Evolutionary conservation across 2,329 filamentous ascomycete species (phyloP).

Genomic region (Clarireedia monteithiana): DNA sequence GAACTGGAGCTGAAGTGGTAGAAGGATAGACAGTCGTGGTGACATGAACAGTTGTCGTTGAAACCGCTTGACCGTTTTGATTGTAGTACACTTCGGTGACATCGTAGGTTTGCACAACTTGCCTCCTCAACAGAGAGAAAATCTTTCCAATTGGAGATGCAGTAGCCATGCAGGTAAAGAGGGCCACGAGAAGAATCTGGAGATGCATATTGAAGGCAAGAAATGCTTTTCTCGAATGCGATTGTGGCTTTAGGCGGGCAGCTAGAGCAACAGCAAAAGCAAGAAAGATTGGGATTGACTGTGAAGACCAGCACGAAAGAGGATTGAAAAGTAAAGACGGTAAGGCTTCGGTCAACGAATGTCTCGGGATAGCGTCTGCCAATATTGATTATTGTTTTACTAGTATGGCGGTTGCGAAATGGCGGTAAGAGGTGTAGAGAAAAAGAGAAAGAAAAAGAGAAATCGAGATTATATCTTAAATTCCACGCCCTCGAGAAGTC

Average conservation of each 20-base stretch:
- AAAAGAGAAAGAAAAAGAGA: background rate
- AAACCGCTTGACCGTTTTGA: constrained; percentile 1
- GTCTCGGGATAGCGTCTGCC: background rate
- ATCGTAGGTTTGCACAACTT: constrained; percentile 6
- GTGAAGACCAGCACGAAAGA: background rate
- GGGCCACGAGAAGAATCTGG: background rate
- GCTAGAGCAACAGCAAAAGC: background rate
- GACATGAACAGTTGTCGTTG: constrained; percentile 2
- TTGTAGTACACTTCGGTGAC: constrained; percentile 6
- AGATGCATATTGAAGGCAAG: constrained; percentile 1
- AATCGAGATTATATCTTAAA: background rate
- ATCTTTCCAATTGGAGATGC: constrained; percentile 5
- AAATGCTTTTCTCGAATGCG: background rate
- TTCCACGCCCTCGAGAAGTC: background rate
- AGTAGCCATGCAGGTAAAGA: constrained; percentile 3
- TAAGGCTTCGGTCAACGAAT: background rate
- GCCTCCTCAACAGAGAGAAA: background rate
- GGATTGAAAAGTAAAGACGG: background rate
- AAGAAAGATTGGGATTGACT: background rate
- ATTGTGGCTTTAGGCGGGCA: background rate
- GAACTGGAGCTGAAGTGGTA: constrained; percentile 5
- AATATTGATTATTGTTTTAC: background rate
- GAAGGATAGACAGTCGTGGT: constrained; percentile 9
- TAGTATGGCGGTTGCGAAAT: no score
- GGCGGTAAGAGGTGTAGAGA: background rate